Evolutionary conservation across 2,329 filamentous ascomycete genomes (phyloP), one percentile per base, ranked within the genome.

Genomic region (Saccharata proteae): DNA sequence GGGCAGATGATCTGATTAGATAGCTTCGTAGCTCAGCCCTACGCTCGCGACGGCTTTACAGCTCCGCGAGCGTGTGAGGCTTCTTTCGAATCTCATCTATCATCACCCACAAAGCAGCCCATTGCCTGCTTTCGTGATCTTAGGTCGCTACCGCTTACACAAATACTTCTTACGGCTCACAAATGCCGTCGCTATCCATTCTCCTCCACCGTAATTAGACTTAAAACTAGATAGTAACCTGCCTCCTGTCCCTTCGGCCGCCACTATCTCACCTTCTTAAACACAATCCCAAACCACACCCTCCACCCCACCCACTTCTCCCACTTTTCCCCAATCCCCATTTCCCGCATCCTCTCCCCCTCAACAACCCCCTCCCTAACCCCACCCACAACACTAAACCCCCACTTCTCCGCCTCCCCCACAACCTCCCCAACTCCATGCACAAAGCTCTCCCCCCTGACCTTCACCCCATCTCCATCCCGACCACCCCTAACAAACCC

Each of bases 361-460:
- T 10, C 30, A 9, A 12, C 15, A 4, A 6, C 15, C 14, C 5
- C 13, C 14, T 11, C 28, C 13, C 26, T 38, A 1, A 43, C 2
- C 6, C n/a, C 23, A 22, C 34, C 40, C 10, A 43, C 26, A 6
- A 55, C 37, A 27, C 52, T 47, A 28, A 60, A 43, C 9, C 54
- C 56, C 2, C 21, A 40, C 14, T 32, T 24, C 32, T 16, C 23
- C 4, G 71, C 74, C 33, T 58, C 68, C 2, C 45, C 49, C n/a
- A 71, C 40, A 15, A 70, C 62, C 37, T 76, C 66, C 4, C 50
- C 39, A 13, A 71, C 46, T 9, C 55, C 60, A 54, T 80, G 64
- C 23, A 63, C 62, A 49, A 65, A 77, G 45, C 73, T 78, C 16
- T 52, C 59, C 1, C 71, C 71, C 27, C 70, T 55, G 11, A 80